Percentiles rank a stretch among this genome's conserved stretches.
Evolutionary conservation across 2,329 filamentous ascomycete species (phyloP).

Genomic region (Fusarium duplospermum): DNA sequence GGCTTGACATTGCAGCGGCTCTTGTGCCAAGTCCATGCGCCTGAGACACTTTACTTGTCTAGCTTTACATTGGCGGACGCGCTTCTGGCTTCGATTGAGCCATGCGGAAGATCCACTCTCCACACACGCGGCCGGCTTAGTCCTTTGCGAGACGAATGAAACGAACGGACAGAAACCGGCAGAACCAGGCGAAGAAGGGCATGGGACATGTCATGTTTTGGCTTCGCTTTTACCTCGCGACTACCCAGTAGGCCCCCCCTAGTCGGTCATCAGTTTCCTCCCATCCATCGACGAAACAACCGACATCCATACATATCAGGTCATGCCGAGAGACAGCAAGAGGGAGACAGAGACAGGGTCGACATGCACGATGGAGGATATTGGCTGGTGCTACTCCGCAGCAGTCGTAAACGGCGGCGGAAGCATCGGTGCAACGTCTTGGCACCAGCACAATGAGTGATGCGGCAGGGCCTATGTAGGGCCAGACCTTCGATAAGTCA

Average conservation of each 20-base stretch:
- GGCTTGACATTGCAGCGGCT: neutral
- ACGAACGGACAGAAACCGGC: conserved; percentile 5
- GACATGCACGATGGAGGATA: conserved; percentile 17
- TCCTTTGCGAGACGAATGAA: conserved; percentile 16
- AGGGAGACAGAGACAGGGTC: conserved; percentile 12
- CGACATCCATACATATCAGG: neutral
- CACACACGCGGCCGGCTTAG: conserved; percentile 9
- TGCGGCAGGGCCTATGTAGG: neutral
- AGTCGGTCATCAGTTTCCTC: conserved; percentile 24
- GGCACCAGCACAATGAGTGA: conserved; percentile 5
- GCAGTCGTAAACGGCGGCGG: conserved; percentile 23
- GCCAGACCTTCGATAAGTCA: conserved; percentile 1
- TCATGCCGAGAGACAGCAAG: conserved; percentile 10
- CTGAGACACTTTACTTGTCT: neutral
- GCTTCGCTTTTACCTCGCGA: conserved; percentile 16
- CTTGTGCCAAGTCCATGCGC: conserved; percentile 1
- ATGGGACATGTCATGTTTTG: conserved; percentile 27
- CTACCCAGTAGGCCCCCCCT: neutral
- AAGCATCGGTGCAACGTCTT: conserved; percentile 34
- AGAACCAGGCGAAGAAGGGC: conserved; percentile 14
- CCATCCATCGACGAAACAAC: neutral
- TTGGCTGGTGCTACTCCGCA: conserved; percentile 10
- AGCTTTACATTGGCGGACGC: neutral
- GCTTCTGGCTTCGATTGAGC: neutral
- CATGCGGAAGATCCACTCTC: conserved; percentile 2